Evolutionary conservation across 306 rosid species (phyloP).

Genomic region (Acacia melanoxylon): DNA sequence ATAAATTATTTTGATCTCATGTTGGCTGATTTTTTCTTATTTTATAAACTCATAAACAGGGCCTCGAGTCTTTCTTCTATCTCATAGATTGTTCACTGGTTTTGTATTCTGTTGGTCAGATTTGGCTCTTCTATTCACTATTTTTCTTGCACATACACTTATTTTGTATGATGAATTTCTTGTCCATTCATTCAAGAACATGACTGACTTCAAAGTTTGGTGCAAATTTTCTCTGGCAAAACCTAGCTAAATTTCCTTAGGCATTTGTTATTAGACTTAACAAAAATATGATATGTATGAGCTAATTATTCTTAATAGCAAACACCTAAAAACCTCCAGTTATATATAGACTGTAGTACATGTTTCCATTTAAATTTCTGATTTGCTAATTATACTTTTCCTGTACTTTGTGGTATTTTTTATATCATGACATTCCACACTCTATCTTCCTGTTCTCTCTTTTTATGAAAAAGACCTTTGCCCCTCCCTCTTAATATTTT

Average conservation of each 20-base stretch:
- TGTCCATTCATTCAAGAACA: not conserved
- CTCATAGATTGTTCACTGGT: not conserved
- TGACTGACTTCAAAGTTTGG: not conserved
- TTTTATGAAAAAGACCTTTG: not conserved
- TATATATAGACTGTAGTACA: not conserved
- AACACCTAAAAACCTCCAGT: not conserved
- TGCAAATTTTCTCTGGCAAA: not conserved
- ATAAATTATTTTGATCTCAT: not conserved
- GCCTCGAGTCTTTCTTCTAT: not conserved
- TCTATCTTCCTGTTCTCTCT: not conserved
- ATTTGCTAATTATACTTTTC: constrained; percentile 9
- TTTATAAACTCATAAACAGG: not conserved
- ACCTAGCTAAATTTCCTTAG: not conserved
- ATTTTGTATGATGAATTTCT: not conserved
- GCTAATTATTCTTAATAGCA: not conserved
- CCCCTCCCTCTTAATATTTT: not conserved
- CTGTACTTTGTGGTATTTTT: constrained; percentile 8
- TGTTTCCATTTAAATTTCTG: not conserved
- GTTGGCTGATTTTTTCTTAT: not conserved
- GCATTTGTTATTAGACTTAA: not conserved
- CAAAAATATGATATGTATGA: not conserved
- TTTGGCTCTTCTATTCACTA: not conserved
- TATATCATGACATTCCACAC: constrained; percentile 5
- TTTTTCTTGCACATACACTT: not conserved
- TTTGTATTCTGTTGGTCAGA: not conserved